Evolutionary conservation across 2,329 filamentous ascomycete genomes (phyloP).

Genomic region (Arthroderma sp.): DNA sequence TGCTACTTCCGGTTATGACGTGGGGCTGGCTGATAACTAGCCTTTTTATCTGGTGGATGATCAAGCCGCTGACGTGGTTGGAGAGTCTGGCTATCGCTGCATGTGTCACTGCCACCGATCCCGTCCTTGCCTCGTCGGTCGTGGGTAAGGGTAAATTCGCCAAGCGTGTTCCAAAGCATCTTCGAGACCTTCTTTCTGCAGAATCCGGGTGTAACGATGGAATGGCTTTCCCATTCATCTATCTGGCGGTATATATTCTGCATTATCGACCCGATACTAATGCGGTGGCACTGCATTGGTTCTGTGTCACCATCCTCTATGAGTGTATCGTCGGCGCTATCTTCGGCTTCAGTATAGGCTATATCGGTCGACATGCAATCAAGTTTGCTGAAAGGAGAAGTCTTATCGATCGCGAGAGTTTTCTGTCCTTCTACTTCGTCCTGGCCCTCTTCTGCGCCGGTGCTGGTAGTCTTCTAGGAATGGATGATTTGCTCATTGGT

Average conservation of each 20-base stretch:
- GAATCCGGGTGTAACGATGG: conserved; percentile 98
- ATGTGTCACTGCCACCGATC: conserved; percentile 94
- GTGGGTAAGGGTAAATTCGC: conserved; percentile 99
- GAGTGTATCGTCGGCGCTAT: conserved; percentile 89
- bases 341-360: conserved; percentile 78
- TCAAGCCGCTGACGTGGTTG: conserved; percentile 67
- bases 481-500: conserved; percentile 88
- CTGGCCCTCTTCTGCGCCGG: conserved; percentile 91
- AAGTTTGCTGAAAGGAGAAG: conserved; percentile 72
- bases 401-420: conserved; percentile 89
- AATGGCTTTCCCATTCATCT: conserved; percentile 98
- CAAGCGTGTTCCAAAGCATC: conserved; percentile 91
- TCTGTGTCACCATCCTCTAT: conserved; percentile 81
- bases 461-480: conserved; percentile 75
- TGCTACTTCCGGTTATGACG: conserved; percentile 93
- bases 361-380: conserved; percentile 80
- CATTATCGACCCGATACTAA: conserved; percentile 58
- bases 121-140: conserved; percentile 90
- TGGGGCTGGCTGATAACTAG: conserved; percentile 76
- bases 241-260: conserved; percentile 80
- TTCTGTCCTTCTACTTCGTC: conserved; percentile 97
- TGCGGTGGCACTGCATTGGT: conserved; percentile 69
- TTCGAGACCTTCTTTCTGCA: conserved; percentile 85
- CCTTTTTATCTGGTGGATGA: conserved; percentile 87
- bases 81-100: conserved; percentile 78